A percentile compares a stretch with the other conserved stretches of the same genome.
Evolutionary conservation across 2,329 filamentous ascomycete species (phyloP).

Genomic region (Colletotrichum viniferum): DNA sequence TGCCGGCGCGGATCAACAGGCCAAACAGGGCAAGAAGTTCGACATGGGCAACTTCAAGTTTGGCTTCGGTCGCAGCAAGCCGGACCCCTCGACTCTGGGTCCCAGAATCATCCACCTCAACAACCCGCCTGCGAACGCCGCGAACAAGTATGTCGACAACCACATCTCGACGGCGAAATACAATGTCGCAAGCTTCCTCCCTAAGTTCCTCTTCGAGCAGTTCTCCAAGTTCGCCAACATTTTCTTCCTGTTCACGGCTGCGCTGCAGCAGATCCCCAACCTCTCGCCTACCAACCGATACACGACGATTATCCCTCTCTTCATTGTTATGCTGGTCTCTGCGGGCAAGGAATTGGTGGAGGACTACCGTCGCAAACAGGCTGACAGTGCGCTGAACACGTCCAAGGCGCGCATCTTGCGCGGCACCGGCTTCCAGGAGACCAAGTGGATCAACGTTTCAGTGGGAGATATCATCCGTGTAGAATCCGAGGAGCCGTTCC

Average conservation of each 20-base stretch:
- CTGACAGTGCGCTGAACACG: constrained; percentile 85
- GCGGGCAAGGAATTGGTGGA: constrained; percentile 94
- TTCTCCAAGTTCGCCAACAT: constrained; percentile 99
- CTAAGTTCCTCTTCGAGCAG: constrained; percentile 97
- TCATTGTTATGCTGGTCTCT: constrained; percentile 90
- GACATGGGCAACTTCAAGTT: constrained; percentile 86
- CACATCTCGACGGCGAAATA: constrained; percentile 98
- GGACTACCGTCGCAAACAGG: constrained; percentile 87
- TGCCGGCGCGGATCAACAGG: constrained; percentile 43
- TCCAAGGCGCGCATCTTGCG: constrained; percentile 84
- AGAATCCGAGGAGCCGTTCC: constrained; percentile 93
- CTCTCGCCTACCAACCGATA: constrained; percentile 95
- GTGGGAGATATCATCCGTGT: constrained; percentile 94
- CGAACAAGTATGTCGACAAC: constrained; percentile 93
- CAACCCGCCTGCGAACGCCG: constrained; percentile 89
- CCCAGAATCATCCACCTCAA: constrained; percentile 95
- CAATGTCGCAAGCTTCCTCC: constrained; percentile 89
- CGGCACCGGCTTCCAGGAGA: constrained; percentile 83
- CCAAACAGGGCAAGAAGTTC: constrained; percentile 60
- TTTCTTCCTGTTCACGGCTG: constrained; percentile 98
- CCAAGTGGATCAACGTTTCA: constrained; percentile 91
- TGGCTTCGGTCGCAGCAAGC: constrained; percentile 82
- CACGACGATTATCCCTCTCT: constrained; percentile 94
- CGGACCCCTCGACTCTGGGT: constrained; percentile 88
- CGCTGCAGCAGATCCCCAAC: constrained; percentile 91